Base-by-base conservation (phyloP, 2,329 filamentous ascomycete species). In the Monosporascus sp. region DNA sequence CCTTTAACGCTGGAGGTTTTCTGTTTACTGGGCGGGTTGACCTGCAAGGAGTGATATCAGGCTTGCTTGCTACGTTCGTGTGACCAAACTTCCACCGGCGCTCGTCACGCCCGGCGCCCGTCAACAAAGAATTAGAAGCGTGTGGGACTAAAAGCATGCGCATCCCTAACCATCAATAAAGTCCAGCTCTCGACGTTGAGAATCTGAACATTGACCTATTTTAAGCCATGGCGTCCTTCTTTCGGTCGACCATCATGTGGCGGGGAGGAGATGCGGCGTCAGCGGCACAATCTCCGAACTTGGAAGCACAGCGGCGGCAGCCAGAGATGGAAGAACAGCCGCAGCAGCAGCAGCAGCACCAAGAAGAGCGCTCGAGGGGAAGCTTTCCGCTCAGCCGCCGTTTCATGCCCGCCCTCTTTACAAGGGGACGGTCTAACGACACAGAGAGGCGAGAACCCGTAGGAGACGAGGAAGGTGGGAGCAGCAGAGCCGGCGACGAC, bases 401-500 rank as follows among this genome's bases (percentile, higher is more conserved):
- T 6, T 45, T 51, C 7, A 43, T 64, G n/a, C 57, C 57, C 26
- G 27, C 49, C 5, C 31, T 62, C 19, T 58, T 63, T 50, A 56
- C 56, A 41, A 20, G 38, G 6, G 52, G 59, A 31, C 59, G 56
- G 37, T 38, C 49, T 17, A 43, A 19, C n/a, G 52, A 47, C 44
- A 48, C 36, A 16, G 55, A 57, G 47, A 24, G 53, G 51, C 48
- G 60, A 58, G 37, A 48, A 52, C 52, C 54, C 36, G 47, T 48
- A 20, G 16, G 34, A 24, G 50, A 44, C 40, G 52, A 55, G 41
- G 43, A 34, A 34, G 51, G 34, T 37, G 51, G 55, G 41, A 36
- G 34, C 22, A 36, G 56, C 7, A 53, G 53, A 37, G 16, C 60
- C 45, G 66, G 65, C 22, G 68, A 67, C 19, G 70, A 75, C 47